These are phyloP conservation scores for Talaromyces sp. DNA, from an alignment of 2,329 filamentous ascomycete genomes.

Conservation along the genomic window DNA sequence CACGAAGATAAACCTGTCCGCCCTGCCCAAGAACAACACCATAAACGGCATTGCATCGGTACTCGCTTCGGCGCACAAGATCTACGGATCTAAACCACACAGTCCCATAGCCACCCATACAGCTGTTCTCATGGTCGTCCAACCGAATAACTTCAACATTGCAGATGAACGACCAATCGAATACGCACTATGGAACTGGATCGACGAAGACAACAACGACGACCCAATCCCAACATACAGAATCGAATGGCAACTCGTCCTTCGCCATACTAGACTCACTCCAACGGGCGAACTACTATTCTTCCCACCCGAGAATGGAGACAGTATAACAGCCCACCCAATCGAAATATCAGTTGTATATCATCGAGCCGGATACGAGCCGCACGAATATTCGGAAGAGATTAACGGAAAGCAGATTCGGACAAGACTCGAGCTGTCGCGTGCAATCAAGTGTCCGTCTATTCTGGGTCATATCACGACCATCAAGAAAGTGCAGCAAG, in stretches of 20 bases:
- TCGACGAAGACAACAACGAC: not conserved
- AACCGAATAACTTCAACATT: slow-evolving; percentile 45
- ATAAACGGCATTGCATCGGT: slow-evolving; percentile 29
- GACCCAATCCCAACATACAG: slow-evolving; percentile 35
- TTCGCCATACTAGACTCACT: slow-evolving; percentile 29
- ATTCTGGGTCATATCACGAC: slow-evolving; percentile 42
- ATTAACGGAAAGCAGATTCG: slow-evolving; percentile 21
- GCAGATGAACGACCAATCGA: slow-evolving; percentile 47
- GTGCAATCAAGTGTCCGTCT: slow-evolving; percentile 46
- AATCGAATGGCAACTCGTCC: slow-evolving; percentile 34
- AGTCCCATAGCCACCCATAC: slow-evolving; percentile 20
- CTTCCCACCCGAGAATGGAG: slow-evolving; percentile 24
- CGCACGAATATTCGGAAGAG: slow-evolving; percentile 37
- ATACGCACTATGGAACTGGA: slow-evolving; percentile 37
- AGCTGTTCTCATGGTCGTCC: slow-evolving; percentile 44
- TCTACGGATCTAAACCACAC: slow-evolving; percentile 27
- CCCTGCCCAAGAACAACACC: slow-evolving; percentile 33
- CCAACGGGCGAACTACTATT: slow-evolving; percentile 35
- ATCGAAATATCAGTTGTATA: slow-evolving; percentile 45
- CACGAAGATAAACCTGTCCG: slow-evolving; percentile 8
- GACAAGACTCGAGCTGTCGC: slow-evolving; percentile 36
- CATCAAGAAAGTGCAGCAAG: slow-evolving; percentile 46
- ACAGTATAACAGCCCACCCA: not conserved
- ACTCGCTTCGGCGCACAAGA: slow-evolving; percentile 33
- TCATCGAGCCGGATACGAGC: slow-evolving; percentile 43